Conservation (phyloP, 371 early-diverging fungal genomes). For the Mortierella sp. region DNA sequence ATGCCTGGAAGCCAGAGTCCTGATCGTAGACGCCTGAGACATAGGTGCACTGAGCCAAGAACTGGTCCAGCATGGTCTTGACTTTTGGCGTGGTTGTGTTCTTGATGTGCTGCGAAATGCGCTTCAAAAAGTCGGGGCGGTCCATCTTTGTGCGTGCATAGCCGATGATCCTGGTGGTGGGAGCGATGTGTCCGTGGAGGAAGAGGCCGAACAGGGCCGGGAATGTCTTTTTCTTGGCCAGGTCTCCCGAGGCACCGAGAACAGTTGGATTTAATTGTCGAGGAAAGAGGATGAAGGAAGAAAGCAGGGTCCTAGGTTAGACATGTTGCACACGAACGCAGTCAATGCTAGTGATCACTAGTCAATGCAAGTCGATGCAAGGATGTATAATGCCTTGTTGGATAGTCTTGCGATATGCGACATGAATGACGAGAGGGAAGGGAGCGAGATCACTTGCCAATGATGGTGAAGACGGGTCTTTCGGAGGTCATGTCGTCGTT, state of each 20-base stretch:
- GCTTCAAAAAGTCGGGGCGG: constrained; percentile 83
- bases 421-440: not conserved
- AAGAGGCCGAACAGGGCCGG: constrained; percentile 94
- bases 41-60: constrained; percentile 84
- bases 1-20: constrained; percentile 71
- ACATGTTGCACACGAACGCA: not conserved
- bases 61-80: constrained; percentile 66
- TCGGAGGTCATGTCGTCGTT: constrained; percentile 57
- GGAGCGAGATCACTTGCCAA: constrained; percentile 59
- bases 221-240: constrained; percentile 98
- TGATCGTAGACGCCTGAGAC: constrained; percentile 91
- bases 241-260: constrained; percentile 92
- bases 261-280: constrained; percentile 59
- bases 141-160: constrained; percentile 95
- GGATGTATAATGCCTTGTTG: not conserved
- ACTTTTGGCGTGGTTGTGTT: constrained; percentile 40
- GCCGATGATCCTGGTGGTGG: constrained; percentile 88
- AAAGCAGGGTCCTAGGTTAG: not conserved
- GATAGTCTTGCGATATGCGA: not conserved
- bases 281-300: constrained; percentile 2
- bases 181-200: constrained; percentile 81
- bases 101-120: constrained; percentile 86
- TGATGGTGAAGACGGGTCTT: constrained; percentile 63
- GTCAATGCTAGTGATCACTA: no score
- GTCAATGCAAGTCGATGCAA: no score